Conservation (phyloP, 768 basidiomycete genomes). For the Gymnopilus junonius region DNA sequence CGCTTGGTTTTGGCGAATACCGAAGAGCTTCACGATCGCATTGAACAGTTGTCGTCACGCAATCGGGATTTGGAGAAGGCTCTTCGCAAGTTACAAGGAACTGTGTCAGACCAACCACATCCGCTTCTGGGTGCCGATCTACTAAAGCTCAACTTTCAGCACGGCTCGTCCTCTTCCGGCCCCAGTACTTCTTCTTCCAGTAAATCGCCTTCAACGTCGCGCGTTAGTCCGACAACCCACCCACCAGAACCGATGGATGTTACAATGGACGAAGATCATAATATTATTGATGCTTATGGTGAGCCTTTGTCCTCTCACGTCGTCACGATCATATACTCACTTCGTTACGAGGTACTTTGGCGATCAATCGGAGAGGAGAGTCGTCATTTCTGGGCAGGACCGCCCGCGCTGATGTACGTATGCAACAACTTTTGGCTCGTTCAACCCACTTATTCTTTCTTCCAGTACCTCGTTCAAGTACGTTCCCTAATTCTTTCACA, state of each 20-base stretch:
- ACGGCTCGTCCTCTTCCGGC: constrained; percentile 20
- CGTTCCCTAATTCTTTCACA: constrained; percentile 8
- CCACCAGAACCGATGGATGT: constrained; percentile 16
- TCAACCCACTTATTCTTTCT: constrained; percentile 10
- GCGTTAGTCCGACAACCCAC: constrained; percentile 11
- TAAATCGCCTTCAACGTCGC: constrained; percentile 27
- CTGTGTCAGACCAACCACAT: constrained; percentile 52
- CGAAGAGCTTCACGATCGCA: no score
- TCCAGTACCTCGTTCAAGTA: constrained; percentile 64
- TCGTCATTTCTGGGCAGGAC: constrained; percentile 65
- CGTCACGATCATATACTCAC: not conserved
- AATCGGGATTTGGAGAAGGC: no score
- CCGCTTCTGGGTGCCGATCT: constrained; percentile 45
- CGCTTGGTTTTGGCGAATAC: no score
- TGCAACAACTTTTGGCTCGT: not conserved
- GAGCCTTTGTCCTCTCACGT: not conserved
- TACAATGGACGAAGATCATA: constrained; percentile 41
- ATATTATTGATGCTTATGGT: constrained; percentile 48
- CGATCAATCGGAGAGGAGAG: constrained; percentile 57
- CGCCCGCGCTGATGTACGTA: constrained; percentile 66
- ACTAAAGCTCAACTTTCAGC: constrained; percentile 23
- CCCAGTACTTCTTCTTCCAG: constrained; percentile 26
- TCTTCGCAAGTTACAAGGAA: constrained; percentile 49
- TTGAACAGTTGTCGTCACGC: no score
- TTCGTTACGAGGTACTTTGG: constrained; percentile 25